Conservation (phyloP, 2,329 filamentous ascomycete species). For the Verticillium albo-atrum region DNA sequence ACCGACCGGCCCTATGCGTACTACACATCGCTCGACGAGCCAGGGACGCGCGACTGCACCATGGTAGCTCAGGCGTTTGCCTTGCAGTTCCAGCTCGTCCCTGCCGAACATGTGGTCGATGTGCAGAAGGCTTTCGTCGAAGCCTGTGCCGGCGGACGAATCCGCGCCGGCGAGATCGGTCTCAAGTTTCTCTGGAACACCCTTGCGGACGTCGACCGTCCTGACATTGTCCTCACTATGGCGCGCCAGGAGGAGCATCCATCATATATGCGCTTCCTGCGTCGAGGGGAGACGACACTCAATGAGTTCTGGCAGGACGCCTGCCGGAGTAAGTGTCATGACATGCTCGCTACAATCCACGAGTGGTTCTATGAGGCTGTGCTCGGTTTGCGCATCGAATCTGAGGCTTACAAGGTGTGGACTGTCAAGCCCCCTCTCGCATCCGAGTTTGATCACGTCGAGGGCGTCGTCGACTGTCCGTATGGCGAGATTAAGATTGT, state of each 20-base stretch:
- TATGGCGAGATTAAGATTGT: slow-evolving; percentile 26
- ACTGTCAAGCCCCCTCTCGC: slow-evolving; percentile 31
- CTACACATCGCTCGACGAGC: slow-evolving; percentile 31
- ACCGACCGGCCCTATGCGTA: slow-evolving; percentile 26
- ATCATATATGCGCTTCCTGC: slow-evolving; percentile 41
- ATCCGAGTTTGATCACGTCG: slow-evolving; percentile 32
- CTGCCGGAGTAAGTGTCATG: slow-evolving; percentile 39
- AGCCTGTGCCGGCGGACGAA: slow-evolving; percentile 25
- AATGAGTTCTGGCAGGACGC: slow-evolving; percentile 39
- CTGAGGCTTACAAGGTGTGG: slow-evolving; percentile 34
- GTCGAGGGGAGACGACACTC: slow-evolving; percentile 36
- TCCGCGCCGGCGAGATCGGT: slow-evolving; percentile 35
- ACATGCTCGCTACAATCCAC: slow-evolving; percentile 43
- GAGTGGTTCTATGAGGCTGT: slow-evolving; percentile 41
- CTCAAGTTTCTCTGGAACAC: slow-evolving; percentile 36
- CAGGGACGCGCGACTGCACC: slow-evolving; percentile 24
- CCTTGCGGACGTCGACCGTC: slow-evolving; percentile 28
- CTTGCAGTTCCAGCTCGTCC: slow-evolving; percentile 16
- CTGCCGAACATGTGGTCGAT: slow-evolving; percentile 12
- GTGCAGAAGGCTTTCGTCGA: slow-evolving; percentile 16
- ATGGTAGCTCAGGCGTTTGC: slow-evolving; percentile 33
- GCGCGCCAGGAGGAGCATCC: slow-evolving; percentile 41
- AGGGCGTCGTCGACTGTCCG: slow-evolving; percentile 31
- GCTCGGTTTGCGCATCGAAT: slow-evolving; percentile 29
- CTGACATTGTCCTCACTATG: slow-evolving; percentile 36